These are phyloP conservation scores for Microsporum ferrugineum DNA, from an alignment of 2,329 filamentous ascomycete genomes.

Conservation along the genomic window DNA sequence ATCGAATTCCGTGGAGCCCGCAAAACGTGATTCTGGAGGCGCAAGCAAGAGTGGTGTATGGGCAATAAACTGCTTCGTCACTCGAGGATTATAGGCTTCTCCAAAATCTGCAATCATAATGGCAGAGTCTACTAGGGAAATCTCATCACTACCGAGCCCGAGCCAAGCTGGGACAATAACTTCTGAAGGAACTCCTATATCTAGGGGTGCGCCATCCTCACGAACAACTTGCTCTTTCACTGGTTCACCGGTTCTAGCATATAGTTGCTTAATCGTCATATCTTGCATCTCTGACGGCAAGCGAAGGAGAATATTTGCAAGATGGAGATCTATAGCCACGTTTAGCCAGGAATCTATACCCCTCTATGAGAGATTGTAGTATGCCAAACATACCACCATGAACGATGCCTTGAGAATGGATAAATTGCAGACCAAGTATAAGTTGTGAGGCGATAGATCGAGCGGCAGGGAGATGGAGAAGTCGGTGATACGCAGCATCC, in stretches of 20 bases:
- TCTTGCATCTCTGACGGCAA: conserved; percentile 14
- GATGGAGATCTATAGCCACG: conserved; percentile 16
- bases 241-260: conserved; percentile 17
- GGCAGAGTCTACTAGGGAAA: conserved; percentile 17
- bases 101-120: conserved; percentile 23
- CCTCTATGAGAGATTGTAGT: neutral
- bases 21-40: conserved; percentile 11
- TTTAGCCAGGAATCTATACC: neutral
- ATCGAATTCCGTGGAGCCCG: conserved; percentile 5
- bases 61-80: conserved; percentile 10
- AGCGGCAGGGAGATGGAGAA: conserved; percentile 13
- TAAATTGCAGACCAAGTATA: conserved; percentile 16
- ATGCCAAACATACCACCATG: conserved; percentile 18
- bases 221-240: conserved; percentile 15
- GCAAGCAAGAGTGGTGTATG: conserved; percentile 16
- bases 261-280: conserved; percentile 16
- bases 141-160: conserved; percentile 17
- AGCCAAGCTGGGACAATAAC: conserved; percentile 18
- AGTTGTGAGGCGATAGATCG: conserved; percentile 18
- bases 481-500: conserved; percentile 13
- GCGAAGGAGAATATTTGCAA: conserved; percentile 20
- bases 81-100: conserved; percentile 17
- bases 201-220: conserved; percentile 17
- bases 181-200: conserved; percentile 15
- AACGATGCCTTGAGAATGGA: conserved; percentile 20